Conservation (phyloP, 1,284 basidiomycete genomes). For the Ceratobasidium sp. region DNA sequence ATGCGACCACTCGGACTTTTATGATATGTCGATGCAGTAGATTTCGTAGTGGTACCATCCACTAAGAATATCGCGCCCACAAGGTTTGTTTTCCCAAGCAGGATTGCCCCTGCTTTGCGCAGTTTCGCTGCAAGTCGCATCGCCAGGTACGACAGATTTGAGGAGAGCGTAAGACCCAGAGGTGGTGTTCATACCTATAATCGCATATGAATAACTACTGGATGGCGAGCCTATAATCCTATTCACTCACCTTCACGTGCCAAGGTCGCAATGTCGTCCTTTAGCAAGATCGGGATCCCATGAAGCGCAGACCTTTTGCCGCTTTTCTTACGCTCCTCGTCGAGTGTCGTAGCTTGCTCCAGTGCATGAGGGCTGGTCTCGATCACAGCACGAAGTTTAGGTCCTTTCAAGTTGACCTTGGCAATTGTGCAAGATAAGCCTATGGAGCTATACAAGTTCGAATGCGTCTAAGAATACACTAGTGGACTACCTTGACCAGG, state of each 20-base stretch:
- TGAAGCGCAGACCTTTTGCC: slow-evolving; percentile 65
- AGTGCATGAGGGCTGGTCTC: slow-evolving; percentile 68
- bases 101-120: slow-evolving; percentile 68
- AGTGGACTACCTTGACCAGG: slow-evolving; percentile 62
- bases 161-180: no score
- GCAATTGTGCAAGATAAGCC: slow-evolving; percentile 75
- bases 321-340: slow-evolving; percentile 57
- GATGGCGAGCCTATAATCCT: no score
- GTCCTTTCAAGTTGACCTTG: slow-evolving; percentile 71
- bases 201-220: no score
- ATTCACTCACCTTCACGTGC: slow-evolving; percentile 57
- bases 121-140: slow-evolving; percentile 67
- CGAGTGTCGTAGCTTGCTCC: slow-evolving; percentile 60
- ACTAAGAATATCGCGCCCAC: not conserved
- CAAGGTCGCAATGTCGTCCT: slow-evolving; percentile 71
- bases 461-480: no score
- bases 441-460: no score
- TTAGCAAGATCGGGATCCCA: slow-evolving; percentile 73
- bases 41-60: no score
- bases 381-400: no score
- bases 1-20: slow-evolving; percentile 63
- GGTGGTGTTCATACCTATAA: slow-evolving; percentile 66
- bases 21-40: not conserved
- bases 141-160: no score
- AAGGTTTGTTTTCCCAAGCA: slow-evolving; percentile 61